Evolutionary conservation across 345 rosid species (phyloP).

Genomic region (Xanthoceras sorbifolium): DNA sequence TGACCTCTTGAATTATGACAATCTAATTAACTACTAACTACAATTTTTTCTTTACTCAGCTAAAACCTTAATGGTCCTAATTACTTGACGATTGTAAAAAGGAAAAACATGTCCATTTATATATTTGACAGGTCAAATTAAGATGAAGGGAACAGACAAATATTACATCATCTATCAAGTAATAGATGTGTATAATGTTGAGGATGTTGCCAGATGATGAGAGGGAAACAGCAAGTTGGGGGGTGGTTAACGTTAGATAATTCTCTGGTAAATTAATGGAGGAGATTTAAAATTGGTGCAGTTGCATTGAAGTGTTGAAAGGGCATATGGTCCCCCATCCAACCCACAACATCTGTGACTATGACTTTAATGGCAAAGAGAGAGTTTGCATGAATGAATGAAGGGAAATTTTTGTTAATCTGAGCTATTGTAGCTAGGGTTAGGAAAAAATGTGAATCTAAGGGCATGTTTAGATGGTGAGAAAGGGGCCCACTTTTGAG

Average conservation of each 20-base stretch:
- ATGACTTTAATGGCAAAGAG: constrained; percentile 52
- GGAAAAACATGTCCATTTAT: too few relatives aligned
- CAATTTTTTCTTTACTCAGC: neutral
- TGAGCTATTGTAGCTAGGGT: neutral
- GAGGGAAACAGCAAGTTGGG: constrained; percentile 9
- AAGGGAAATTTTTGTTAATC: constrained; percentile 23
- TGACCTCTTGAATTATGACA: too few relatives aligned
- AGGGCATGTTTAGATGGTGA: constrained; percentile 6
- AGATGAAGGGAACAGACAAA: too few relatives aligned
- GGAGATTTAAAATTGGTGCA: constrained; percentile 30
- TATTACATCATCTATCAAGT: neutral
- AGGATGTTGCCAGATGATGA: constrained; percentile 1
- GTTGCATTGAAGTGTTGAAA: constrained; percentile 38
- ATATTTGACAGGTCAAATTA: too few relatives aligned
- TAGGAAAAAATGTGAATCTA: constrained; percentile 1
- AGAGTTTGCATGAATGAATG: constrained; percentile 32
- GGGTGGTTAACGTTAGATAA: constrained; percentile 23
- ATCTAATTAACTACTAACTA: too few relatives aligned
- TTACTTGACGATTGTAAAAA: too few relatives aligned
- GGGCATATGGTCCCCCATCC: constrained; percentile 37
- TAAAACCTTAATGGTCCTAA: neutral
- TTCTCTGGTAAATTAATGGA: constrained; percentile 23
- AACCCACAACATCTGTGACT: constrained; percentile 39
- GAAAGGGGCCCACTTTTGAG: constrained; percentile 30
- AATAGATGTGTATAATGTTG: neutral